Conservation (phyloP, 1,284 basidiomycete genomes). For the Irpex sp. region DNA sequence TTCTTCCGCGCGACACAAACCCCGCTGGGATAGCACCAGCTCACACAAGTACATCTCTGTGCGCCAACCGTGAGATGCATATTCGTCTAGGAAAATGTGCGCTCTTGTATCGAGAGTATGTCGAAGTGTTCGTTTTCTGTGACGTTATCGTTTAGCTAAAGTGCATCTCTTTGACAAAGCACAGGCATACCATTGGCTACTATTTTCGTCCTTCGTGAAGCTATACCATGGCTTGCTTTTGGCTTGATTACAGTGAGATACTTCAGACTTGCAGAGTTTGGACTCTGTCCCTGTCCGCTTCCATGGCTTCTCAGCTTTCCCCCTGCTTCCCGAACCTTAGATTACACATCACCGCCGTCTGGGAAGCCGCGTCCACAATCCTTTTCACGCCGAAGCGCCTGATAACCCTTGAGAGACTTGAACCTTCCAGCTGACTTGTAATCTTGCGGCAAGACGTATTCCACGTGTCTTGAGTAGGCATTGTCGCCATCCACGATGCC, state of each 20-base stretch:
- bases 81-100: too few relatives aligned
- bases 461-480: not conserved
- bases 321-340: not conserved
- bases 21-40: not conserved
- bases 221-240: not conserved
- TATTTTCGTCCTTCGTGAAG: constrained; percentile 6
- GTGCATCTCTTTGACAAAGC: constrained; percentile 2
- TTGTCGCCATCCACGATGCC: not conserved
- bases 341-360: not conserved
- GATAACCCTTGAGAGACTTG: too few relatives aligned
- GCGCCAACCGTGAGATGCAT: too few relatives aligned
- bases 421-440: too few relatives aligned
- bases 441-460: too few relatives aligned
- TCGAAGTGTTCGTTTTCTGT: too few relatives aligned
- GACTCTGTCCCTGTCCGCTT: not conserved
- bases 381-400: too few relatives aligned
- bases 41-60: not conserved
- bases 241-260: not conserved
- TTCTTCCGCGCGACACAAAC: not conserved
- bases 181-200: constrained; percentile 8
- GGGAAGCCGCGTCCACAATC: too few relatives aligned
- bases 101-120: too few relatives aligned
- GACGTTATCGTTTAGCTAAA: not conserved
- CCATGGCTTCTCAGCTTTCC: not conserved
- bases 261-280: not conserved